Conservation (phyloP, 805 yeast species). For the Ogataea angusta region DNA sequence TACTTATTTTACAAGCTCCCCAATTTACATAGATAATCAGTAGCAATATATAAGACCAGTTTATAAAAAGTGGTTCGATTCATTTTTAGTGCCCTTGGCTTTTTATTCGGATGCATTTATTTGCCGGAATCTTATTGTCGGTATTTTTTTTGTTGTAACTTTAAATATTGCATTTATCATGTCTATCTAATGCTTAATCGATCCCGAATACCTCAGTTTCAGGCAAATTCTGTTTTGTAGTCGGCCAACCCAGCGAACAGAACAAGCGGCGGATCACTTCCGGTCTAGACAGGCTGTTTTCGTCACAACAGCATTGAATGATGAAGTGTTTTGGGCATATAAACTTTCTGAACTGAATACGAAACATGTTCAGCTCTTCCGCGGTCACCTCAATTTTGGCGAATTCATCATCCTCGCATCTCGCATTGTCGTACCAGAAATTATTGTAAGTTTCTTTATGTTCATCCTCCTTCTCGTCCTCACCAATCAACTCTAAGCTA, state of each 20-base stretch:
- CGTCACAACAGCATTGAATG: slow-evolving; percentile 25
- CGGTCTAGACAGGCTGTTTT: not conserved
- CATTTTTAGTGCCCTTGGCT: not conserved
- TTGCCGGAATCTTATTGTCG: not conserved
- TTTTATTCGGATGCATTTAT: not conserved
- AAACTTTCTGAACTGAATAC: slow-evolving; percentile 20
- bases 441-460: not conserved
- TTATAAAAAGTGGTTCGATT: slow-evolving; percentile 6
- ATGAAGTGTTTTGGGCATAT: slow-evolving; percentile 29
- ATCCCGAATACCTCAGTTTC: slow-evolving; percentile 3
- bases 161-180: slow-evolving; percentile 1
- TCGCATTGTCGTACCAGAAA: not conserved
- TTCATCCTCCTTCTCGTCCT: slow-evolving; percentile 12
- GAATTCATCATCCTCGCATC: slow-evolving; percentile 2
- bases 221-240: not conserved
- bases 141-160: not conserved
- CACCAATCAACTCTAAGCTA: slow-evolving; percentile 21
- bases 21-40: no score
- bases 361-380: slow-evolving; percentile 29
- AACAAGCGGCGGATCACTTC: not conserved
- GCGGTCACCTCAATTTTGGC: slow-evolving; percentile 18
- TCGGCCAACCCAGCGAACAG: slow-evolving; percentile 1
- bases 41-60: no score
- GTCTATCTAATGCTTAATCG: slow-evolving; percentile 3
- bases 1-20: not conserved